Base-by-base conservation (phyloP, 2,329 filamentous ascomycete species). In the Monosporascus sp. region DNA sequence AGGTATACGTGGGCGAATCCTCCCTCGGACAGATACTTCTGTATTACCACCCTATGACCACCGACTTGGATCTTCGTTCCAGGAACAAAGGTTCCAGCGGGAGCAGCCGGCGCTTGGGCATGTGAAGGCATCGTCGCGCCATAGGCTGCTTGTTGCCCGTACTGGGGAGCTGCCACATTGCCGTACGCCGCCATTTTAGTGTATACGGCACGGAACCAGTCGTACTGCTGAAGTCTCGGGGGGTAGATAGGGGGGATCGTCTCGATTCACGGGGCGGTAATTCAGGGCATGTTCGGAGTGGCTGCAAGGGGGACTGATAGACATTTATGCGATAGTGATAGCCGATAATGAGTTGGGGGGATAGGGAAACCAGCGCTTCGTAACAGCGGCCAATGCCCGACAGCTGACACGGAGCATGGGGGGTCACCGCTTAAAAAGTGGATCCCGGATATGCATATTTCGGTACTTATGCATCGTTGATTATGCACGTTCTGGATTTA, bases 1-100 rank as follows among this genome's bases (percentile, higher is more conserved):
- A 97, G 86, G 74, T 99, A 99, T 66, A 99, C 94, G 72, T 99
- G 94, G 64, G 94, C 94, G 68, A 99, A 99, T 41, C 94, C 94
- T 62, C 94, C 94, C 75, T 99, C 94, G 58, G 94, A 97, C 48
- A 99, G 86, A 73, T 99, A 99, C 71, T 93, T 94, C 68, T 97
- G 91, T 62, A 99, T 95, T 50, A 95, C 82, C 55, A 97, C 92
- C 60, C 91, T 87, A 71, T 99, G 94, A 69, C 82, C 84, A 68
- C 94, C 94, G 53, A 97, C 90, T 69, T 96, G 92, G 65, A 99
- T 95, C 78, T 97, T 97, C 58, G 94, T 99, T 44, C 93, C 93
- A 7, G 94, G 86, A 50, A 87, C 76, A 70, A 99, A 97, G 55
- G 93, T 97, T 61, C 94, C 94, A 51, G 85, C 82, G n/a, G 89